Evolutionary conservation across 257 asterid genomes (phyloP), one percentile per base, ranked within the genome.

Genomic region (Salvia rosmarinus): DNA sequence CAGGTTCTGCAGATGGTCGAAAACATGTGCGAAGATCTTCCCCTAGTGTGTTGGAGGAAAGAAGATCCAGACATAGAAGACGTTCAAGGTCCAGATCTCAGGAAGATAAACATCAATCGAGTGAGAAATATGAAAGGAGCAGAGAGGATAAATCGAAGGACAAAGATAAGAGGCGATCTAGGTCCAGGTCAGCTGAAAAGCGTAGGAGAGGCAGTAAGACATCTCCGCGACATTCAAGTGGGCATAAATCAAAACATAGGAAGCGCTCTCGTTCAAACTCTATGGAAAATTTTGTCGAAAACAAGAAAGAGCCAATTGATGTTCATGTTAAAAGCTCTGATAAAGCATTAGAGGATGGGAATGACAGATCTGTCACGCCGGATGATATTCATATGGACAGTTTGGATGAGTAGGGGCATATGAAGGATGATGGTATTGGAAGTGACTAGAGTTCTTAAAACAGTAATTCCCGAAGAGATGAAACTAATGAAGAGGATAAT

Each of bases 231-330:
- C 79, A 23, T 69, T 81, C 81, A 28, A 85, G 84, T 57, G 80
- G 83, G 20, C 85, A 77, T 82, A 89, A 85, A 79, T 73, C 95
- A 57, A 88, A 73, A 61, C 85, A 82, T 64, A 75, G 80, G 70
- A 89, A 84, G 70, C 86, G 76, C 50, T 83, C 91, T 13, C 86
- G 82, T 77, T 87, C 94, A 65, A 82, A 64, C 54, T 86, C 98
- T 44, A 49, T 75, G 2, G 95, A 88, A 71, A 75, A 69, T 51
- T 84, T 92, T 35, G 43, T 76, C 6, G 91, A 88, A 73, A 72
- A 73, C 32, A 75, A 78, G 73, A 50, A 71, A 66, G 77, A n/a
- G 17, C 52, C 74, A 30, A 57, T 61, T 13, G 78, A 82, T 72
- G 43, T 28, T 62, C 79, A 68, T 37, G 71, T 58, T 49, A 86